Conservation (phyloP, 495 filamentous ascomycete genomes). For the Penicillium robsamsonii region DNA sequence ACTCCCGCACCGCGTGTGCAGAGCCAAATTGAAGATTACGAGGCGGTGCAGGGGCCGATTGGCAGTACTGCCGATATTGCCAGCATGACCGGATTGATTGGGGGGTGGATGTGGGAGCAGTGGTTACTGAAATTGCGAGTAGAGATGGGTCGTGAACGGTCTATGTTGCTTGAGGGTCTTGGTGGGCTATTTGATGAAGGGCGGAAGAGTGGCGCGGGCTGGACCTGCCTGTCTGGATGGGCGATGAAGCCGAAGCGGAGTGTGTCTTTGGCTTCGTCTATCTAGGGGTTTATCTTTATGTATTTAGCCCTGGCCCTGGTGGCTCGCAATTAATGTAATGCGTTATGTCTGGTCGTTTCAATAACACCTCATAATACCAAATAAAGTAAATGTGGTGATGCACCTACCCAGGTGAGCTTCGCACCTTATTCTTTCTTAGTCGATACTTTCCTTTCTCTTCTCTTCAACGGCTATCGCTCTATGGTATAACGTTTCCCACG, state of each 20-base stretch:
- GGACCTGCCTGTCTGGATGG: slow-evolving; percentile 83
- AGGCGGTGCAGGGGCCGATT: slow-evolving; percentile 64
- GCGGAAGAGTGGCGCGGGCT: slow-evolving; percentile 72
- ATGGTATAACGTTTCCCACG: too few relatives aligned
- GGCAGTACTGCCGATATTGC: slow-evolving; percentile 74
- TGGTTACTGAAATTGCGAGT: slow-evolving; percentile 86
- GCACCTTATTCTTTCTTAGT: too few relatives aligned
- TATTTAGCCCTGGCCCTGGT: slow-evolving; percentile 9
- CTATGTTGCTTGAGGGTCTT: slow-evolving; percentile 71
- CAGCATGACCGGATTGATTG: slow-evolving; percentile 74
- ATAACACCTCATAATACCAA: too few relatives aligned
- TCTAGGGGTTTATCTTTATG: slow-evolving; percentile 4
- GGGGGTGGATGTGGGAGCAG: slow-evolving; percentile 92
- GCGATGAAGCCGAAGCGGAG: slow-evolving; percentile 71
- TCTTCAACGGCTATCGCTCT: too few relatives aligned
- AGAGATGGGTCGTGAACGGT: slow-evolving; percentile 70
- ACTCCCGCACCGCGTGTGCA: slow-evolving; percentile 54
- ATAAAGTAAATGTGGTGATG: too few relatives aligned
- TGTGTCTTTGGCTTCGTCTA: not conserved
- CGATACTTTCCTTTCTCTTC: too few relatives aligned
- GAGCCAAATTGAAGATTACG: slow-evolving; percentile 48
- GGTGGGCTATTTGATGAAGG: slow-evolving; percentile 82
- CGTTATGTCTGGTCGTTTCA: not conserved
- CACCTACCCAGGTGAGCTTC: too few relatives aligned
- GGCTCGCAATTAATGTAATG: slow-evolving; percentile 13